Base-by-base conservation (phyloP, 2,329 filamentous ascomycete genomes). In the Chrysoporthe austroafricana region DNA sequence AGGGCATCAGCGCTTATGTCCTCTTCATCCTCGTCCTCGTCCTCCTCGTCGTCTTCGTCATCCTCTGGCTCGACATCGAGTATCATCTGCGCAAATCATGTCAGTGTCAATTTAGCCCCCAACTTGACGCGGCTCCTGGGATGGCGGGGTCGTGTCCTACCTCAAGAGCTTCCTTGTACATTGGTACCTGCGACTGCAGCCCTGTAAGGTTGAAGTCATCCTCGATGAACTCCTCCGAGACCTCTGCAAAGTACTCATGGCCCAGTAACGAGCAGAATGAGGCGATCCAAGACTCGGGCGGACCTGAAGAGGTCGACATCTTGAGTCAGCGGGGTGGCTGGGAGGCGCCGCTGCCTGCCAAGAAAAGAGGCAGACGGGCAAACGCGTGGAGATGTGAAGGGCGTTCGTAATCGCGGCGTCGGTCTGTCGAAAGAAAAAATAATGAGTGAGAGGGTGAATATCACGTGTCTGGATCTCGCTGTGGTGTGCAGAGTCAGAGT, bases 181-280 rank as follows among this genome's bases (percentile, higher is more conserved):
- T 97, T 71, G 93, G 91, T 63, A 99, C 96, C 81, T 98, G 95
- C 69, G 90, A 92, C 80, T 97, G 94, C 75, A 99, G 85, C 62
- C 96, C 96, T 0, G 96, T 99, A 72, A 99, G 85, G 80, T 99
- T 99, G 85, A 99, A 99, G 80, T 99, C 96, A 88, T 99, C 96
- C 80, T 99, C 96, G 77, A 99, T 98, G 75, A 99, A 99, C 76
- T 99, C 96, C 81, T 99, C 96, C 58, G 93, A 96, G 62, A 99
- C 95, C 83, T 99, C 96, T 71, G 96, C 96, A 80, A 99, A 99
- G 83, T 98, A 99, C 80, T 99, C 96, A 79, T 99, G 96, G 70
- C 96, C 96, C 69, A 98, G 87, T 58, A 98, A 85, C 50, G 93
- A 94, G 84, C 96, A 99, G 80, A 97, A 99, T 68, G 94, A 96